These are phyloP conservation scores for Linaria vulgaris DNA, from an alignment of 257 asterid genomes.

Conservation along the genomic window DNA sequence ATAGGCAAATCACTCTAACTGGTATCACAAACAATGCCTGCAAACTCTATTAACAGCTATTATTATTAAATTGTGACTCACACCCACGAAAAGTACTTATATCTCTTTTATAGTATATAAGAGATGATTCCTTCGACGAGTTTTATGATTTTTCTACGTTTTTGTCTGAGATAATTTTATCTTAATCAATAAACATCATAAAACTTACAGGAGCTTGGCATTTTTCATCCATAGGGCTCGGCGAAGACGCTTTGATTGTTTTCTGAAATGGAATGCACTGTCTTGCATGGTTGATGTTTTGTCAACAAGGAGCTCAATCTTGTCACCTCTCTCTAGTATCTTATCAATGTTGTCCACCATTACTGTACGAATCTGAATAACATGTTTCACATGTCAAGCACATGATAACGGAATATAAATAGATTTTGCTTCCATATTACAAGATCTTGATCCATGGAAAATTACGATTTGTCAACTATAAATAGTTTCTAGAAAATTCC, in stretches of 20 bases:
- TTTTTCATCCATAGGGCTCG: conserved; percentile 98
- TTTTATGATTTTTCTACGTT: background rate
- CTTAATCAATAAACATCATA: conserved; percentile 11
- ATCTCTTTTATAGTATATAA: conserved; percentile 9
- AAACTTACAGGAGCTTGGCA: conserved; percentile 89
- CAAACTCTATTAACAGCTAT: no score
- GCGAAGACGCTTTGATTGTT: conserved; percentile 93
- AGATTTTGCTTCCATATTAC: no score
- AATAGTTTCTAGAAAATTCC: background rate
- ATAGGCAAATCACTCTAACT: no score
- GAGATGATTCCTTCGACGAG: conserved; percentile 3
- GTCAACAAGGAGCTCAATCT: conserved; percentile 96
- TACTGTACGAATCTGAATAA: conserved; percentile 78
- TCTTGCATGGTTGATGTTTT: conserved; percentile 99
- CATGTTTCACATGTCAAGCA: conserved; percentile 22
- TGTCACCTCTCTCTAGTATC: conserved; percentile 94
- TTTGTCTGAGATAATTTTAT: conserved; percentile 16
- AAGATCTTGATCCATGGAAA: no score
- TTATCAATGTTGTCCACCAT: conserved; percentile 99
- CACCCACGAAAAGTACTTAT: background rate
- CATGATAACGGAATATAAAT: conserved; percentile 8
- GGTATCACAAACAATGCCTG: no score
- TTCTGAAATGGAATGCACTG: conserved; percentile 91
- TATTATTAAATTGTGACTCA: background rate
- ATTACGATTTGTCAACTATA: no score